A percentile compares a stretch with the other conserved stretches of the same genome.
Evolutionary conservation across 345 rosid genomes (phyloP).

Genomic region (Cardamine chenopodiifolia): DNA sequence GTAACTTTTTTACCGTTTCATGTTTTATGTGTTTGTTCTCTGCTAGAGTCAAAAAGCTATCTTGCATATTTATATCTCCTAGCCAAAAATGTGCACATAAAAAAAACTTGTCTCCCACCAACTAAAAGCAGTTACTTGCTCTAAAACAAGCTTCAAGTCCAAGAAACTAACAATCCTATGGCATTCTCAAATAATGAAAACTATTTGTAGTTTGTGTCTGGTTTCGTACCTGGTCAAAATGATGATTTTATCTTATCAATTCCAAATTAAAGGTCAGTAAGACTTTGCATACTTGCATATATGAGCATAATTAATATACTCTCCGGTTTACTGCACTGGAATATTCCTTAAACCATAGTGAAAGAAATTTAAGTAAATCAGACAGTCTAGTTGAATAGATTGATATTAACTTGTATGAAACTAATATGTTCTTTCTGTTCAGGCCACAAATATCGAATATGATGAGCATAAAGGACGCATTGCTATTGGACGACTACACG

Average conservation of each 20-base stretch:
- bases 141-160: background rate
- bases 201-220: slow-evolving; percentile 3
- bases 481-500: slow-evolving; percentile 96
- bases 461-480: slow-evolving; percentile 98
- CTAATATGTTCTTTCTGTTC: slow-evolving; percentile 4
- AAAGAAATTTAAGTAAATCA: background rate
- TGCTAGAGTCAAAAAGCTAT: slow-evolving; percentile 13
- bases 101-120: slow-evolving; percentile 8
- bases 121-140: slow-evolving; percentile 16
- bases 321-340: background rate
- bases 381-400: background rate
- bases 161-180: background rate
- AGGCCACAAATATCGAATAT: slow-evolving; percentile 93
- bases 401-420: slow-evolving; percentile 11
- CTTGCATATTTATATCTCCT: slow-evolving; percentile 9
- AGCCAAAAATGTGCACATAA: background rate
- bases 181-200: background rate
- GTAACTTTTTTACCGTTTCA: slow-evolving; percentile 39
- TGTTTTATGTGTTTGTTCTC: slow-evolving; percentile 24
- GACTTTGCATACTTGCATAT: slow-evolving; percentile 4
- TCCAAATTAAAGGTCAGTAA: background rate
- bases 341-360: slow-evolving; percentile 3
- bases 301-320: background rate
- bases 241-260: background rate
- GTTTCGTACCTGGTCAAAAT: background rate